Base-by-base conservation (phyloP, 768 basidiomycete species). In the Macrocybe gigantea region DNA sequence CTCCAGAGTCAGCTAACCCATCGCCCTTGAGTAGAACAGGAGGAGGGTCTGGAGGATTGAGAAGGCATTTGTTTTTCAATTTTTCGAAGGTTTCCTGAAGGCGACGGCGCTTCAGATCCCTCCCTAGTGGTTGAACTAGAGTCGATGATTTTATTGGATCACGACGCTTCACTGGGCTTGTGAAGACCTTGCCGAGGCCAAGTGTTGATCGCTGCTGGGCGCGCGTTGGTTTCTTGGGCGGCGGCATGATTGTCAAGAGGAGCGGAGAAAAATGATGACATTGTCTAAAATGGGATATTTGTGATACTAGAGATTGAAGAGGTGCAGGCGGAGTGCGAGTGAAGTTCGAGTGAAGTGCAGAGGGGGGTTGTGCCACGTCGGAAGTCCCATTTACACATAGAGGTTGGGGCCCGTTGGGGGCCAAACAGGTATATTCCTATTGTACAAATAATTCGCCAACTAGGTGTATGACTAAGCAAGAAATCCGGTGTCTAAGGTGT, bases 121-220 rank as follows among this genome's bases (percentile, higher is more conserved):
- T 41, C 7, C 54, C 52, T 13, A 49, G 39, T 12, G 47, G 49
- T 29, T 29, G 12, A 6, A 53, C 42, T n/a, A 39, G 29, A 6
- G 38, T 38, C 9, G 7, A 33, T 14, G 44, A 50, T 38, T 59
- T 53, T 4, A 36, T 41, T 15, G 50, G 56, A 22, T 58, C 51
- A 9, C 48, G 34, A 7, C 40, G 47, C 34, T 55, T 57, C 15
- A 41, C 45, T 1, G 57, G 62, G 13, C 55, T 60, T 12, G 39
- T 44, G 14, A 60, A 63, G 30, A 53, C 51, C 3, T 43, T 14
- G 1, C 60, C 57, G 7, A 63, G 54, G 5, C 60, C 56, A 1
- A 29, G 31, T 33, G 44, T 49, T 32, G 36, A 34, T 5, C n/a
- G 30, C 15, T 54, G 55, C 13, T 53, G 42, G 12, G 34, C 37